Evolutionary conservation across 805 yeast species (phyloP), one percentile per base, ranked within the genome.

Genomic region (Saccharomycopsis lassenensis): DNA sequence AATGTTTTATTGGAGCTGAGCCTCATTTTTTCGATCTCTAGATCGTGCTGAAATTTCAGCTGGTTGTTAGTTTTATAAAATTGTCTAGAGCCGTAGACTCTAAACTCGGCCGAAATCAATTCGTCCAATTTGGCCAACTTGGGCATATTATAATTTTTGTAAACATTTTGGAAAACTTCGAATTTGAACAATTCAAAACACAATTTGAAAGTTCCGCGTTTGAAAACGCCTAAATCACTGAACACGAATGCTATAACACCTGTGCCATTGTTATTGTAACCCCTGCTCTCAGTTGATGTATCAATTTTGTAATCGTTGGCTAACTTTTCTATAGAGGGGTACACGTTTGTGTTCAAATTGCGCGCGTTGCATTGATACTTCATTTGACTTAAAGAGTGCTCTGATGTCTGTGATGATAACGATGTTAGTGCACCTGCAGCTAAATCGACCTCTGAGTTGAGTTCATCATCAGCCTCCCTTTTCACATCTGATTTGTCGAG

Each of bases 81-180:
- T 24, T 41, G 39, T 14, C 45, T 27, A 5, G 42, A 31, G 3
- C 43, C 45, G 23, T 41, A 41, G 7, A 41, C 41, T 15, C n/a
- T 35, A 18, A 41, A 29, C 8, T 41, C 35, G 10, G 31, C 29
- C 4, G 42, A 38, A 4, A 7, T n/a, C 11, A 41, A 29, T 8
- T 21, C 33, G 7, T 24, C 10, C 22, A 41, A 24, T 17, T 38
- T 34, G 11, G 28, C n/a, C 10, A 41, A 31, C 16, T 17, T 17
- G 4, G 41, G 41, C 16, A 37, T 15, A 1, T 7, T 24, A 2
- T 16, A 14, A 12, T 35, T 17, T 6, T 23, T 11, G 17, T 21
- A 15, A 6, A 22, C 31, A 18, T 37, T 34, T 12, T 23, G 16
- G 19, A 37, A 37, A 16, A 14, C 29, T 18, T 41, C 45, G 16